A percentile compares a stretch with the other conserved stretches of the same genome.
phyloP scores from a whole-genome alignment of 108 stramenopile species.

The Cyclotella sp. region DNA sequence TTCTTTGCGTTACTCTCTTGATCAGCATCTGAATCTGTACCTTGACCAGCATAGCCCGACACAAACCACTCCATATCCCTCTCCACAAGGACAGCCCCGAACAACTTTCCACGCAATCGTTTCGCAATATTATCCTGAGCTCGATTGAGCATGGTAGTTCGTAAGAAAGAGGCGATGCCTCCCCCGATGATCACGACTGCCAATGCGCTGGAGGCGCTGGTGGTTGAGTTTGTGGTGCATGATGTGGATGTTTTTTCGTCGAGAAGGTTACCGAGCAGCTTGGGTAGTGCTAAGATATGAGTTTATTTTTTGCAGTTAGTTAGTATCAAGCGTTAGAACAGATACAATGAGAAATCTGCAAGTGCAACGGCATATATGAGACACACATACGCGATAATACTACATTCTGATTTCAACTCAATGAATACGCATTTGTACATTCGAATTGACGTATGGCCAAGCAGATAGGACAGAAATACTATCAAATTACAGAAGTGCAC shows the following conservation, averaged over 20 bases:
- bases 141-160: slow-evolving; percentile 74
- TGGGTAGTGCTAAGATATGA: slow-evolving; percentile 52
- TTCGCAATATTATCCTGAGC: slow-evolving; percentile 77
- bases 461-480: background rate
- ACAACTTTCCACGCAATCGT: slow-evolving; percentile 66
- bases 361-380: background rate
- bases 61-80: slow-evolving; percentile 87
- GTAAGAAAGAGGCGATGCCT: slow-evolving; percentile 79
- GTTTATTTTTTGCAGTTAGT: background rate
- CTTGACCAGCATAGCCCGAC: slow-evolving; percentile 8
- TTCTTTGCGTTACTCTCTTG: slow-evolving; percentile 4
- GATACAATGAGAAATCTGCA: background rate
- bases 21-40: background rate
- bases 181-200: slow-evolving; percentile 75
- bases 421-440: too few species aligned
- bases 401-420: background rate
- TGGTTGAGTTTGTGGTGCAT: slow-evolving; percentile 28
- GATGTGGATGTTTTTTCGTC: slow-evolving; percentile 61
- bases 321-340: background rate
- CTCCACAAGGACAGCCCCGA: slow-evolving; percentile 56
- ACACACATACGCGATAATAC: background rate
- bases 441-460: background rate
- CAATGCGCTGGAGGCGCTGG: slow-evolving; percentile 46
- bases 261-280: slow-evolving; percentile 71
- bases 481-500: background rate